Evolutionary conservation across 2,329 filamentous ascomycete species (phyloP).

Genomic region (Beauveria caledonica): DNA sequence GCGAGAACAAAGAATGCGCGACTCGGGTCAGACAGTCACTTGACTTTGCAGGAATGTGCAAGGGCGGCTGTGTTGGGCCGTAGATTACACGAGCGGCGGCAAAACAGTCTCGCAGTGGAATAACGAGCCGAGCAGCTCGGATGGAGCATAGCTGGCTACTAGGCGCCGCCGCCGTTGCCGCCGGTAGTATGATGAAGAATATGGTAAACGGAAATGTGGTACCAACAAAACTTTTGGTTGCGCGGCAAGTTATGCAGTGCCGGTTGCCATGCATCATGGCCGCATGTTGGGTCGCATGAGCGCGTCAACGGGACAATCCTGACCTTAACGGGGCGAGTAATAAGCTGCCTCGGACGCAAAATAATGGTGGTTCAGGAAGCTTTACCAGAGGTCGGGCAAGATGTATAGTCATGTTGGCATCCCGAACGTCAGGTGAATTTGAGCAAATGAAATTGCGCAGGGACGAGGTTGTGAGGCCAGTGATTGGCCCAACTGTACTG

Average conservation of each 20-base stretch:
- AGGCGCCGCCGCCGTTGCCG: background rate
- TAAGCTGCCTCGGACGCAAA: background rate
- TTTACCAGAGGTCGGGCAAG: background rate
- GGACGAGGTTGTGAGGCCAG: background rate
- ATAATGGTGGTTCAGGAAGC: background rate
- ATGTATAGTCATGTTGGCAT: background rate
- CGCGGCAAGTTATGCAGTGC: background rate
- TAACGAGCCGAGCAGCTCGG: background rate
- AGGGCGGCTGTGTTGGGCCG: background rate
- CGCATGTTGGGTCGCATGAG: constrained; percentile 9
- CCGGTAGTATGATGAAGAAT: background rate
- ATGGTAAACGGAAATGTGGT: background rate
- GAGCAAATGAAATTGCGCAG: background rate
- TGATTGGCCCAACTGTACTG: background rate
- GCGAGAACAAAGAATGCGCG: background rate
- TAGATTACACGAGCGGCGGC: background rate
- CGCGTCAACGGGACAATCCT: background rate
- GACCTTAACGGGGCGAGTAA: background rate
- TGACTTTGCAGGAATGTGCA: background rate
- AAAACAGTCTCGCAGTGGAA: background rate
- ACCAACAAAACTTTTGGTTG: background rate
- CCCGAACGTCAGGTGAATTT: background rate
- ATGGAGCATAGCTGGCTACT: background rate
- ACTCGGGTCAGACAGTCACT: background rate
- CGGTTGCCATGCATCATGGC: background rate